Conservation (phyloP, 192 early-diverging fungal species). For the Backusella mclennaniae region DNA sequence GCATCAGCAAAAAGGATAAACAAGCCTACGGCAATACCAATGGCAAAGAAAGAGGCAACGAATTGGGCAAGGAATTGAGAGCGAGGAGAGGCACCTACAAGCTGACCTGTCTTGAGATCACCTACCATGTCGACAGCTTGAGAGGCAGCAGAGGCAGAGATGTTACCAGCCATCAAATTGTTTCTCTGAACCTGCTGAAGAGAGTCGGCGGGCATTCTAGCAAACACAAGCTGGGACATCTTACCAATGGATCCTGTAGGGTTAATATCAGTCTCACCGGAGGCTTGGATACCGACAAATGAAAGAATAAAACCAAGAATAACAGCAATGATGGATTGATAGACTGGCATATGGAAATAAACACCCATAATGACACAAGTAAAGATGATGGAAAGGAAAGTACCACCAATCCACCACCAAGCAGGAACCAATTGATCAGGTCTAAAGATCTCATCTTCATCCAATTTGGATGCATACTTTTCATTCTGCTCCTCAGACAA, state of each 20-base stretch:
- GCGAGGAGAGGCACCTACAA: conserved; percentile 58
- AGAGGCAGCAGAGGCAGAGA: conserved; percentile 52
- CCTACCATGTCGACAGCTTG: conserved; percentile 70
- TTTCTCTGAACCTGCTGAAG: conserved; percentile 41
- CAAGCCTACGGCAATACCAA: conserved; percentile 52
- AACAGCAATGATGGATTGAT: conserved; percentile 58
- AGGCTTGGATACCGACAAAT: conserved; percentile 62
- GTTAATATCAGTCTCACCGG: conserved; percentile 67
- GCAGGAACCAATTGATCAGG: conserved; percentile 50
- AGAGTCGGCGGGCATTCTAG: conserved; percentile 43
- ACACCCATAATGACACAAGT: conserved; percentile 55
- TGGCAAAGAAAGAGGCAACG: conserved; percentile 57
- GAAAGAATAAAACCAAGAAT: conserved; percentile 63
- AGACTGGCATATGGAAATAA: conserved; percentile 55
- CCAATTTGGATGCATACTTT: not conserved
- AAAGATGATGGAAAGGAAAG: conserved; percentile 47
- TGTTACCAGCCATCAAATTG: conserved; percentile 61
- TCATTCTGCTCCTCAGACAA: conserved; percentile 19
- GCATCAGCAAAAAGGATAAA: conserved; percentile 59
- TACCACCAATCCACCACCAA: conserved; percentile 53
- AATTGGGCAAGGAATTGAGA: conserved; percentile 66
- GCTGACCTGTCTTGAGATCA: conserved; percentile 67
- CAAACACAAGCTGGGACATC: conserved; percentile 63
- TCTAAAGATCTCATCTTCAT: conserved; percentile 40
- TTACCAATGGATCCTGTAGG: conserved; percentile 64